phyloP scores from a whole-genome alignment of 768 basidiomycete genomes.

The Tulasnella sp. region DNA sequence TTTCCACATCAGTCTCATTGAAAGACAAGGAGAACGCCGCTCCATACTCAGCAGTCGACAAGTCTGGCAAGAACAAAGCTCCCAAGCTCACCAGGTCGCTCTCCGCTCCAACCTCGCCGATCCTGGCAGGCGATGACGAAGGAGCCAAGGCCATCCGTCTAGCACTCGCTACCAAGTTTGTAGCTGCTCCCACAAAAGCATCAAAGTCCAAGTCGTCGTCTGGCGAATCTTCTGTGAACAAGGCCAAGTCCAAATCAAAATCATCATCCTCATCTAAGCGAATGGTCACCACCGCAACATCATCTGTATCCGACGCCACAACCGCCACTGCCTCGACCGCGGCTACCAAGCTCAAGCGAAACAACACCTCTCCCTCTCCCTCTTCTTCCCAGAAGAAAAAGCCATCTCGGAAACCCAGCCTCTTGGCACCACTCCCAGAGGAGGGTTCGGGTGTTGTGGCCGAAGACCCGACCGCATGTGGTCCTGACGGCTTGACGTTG shows the following conservation, averaged over 20 bases:
- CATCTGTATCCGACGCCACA: not conserved
- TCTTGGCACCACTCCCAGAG: not conserved
- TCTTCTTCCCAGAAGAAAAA: not conserved
- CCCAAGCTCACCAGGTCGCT: not conserved
- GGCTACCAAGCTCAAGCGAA: not conserved
- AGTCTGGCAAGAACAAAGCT: not conserved
- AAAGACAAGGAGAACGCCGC: constrained; percentile 17
- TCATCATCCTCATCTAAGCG: constrained; percentile 7
- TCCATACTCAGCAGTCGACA: constrained; percentile 14
- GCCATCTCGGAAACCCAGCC: not conserved
- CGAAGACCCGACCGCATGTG: not conserved
- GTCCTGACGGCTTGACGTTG: constrained; percentile 8
- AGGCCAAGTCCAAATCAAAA: constrained; percentile 13
- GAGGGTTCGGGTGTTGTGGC: not conserved
- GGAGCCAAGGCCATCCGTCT: not conserved
- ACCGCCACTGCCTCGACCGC: not conserved
- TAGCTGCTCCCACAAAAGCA: not conserved
- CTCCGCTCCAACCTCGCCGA: constrained; percentile 3
- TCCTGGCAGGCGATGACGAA: not conserved
- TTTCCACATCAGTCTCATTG: constrained; percentile 8
- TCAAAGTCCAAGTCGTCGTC: not conserved
- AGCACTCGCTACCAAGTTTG: constrained; percentile 17
- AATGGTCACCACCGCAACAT: not conserved
- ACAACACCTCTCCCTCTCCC: not conserved
- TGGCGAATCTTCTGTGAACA: not conserved